Evolutionary conservation across 2,329 filamentous ascomycete species (phyloP).

Genomic region (Conoideocrella luteorostrata): DNA sequence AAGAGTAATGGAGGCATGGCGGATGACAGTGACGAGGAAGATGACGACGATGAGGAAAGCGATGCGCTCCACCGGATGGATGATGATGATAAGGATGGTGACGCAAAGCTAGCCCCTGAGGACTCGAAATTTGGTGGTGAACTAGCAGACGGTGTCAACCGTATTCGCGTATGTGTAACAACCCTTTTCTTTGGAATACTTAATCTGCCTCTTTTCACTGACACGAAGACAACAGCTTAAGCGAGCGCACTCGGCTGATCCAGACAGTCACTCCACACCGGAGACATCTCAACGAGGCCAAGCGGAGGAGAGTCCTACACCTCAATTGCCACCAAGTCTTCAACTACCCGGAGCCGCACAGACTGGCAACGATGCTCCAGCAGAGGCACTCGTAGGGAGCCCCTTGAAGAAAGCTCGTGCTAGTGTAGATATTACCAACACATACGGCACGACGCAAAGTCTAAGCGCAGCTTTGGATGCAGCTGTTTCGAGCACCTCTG

Average conservation of each 20-base stretch:
- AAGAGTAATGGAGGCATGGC: constrained; percentile 62
- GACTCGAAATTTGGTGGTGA: constrained; percentile 68
- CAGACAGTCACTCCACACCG: constrained; percentile 38
- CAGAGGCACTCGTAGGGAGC: constrained; percentile 51
- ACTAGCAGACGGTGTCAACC: constrained; percentile 71
- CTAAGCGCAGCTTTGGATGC: constrained; percentile 29
- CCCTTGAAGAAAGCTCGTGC: constrained; percentile 71
- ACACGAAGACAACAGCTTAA: constrained; percentile 57
- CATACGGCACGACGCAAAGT: constrained; percentile 22
- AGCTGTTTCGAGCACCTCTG: constrained; percentile 18
- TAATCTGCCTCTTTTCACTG: constrained; percentile 10
- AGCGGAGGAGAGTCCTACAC: constrained; percentile 38
- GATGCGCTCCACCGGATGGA: constrained; percentile 59
- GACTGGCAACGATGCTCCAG: constrained; percentile 24
- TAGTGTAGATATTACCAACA: constrained; percentile 35
- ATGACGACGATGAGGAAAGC: constrained; percentile 61
- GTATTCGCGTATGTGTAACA: constrained; percentile 70
- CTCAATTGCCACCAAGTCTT: constrained; percentile 8
- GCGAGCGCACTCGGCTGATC: constrained; percentile 70
- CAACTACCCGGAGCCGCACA: constrained; percentile 20
- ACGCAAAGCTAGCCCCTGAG: constrained; percentile 58
- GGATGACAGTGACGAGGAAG: constrained; percentile 68
- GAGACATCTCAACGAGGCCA: constrained; percentile 29
- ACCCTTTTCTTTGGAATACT: too few relatives aligned
- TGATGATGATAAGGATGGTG: constrained; percentile 57